Evolutionary conservation across 495 filamentous ascomycete species (phyloP).

Genomic region (Penicillium parvum): DNA sequence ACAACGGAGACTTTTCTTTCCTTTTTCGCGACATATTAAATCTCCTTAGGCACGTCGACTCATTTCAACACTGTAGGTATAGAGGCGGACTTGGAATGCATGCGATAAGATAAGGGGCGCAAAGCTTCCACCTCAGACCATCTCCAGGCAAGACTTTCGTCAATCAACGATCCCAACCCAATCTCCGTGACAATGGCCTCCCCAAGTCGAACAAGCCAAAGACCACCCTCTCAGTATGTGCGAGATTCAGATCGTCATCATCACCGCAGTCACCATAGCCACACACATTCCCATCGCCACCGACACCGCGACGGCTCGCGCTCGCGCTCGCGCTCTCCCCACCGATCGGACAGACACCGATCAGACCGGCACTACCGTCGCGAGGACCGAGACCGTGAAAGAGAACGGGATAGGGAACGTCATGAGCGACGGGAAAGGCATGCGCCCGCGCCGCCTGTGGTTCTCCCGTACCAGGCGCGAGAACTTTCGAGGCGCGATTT

Average conservation of each 20-base stretch:
- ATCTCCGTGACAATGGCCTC: constrained; percentile 20
- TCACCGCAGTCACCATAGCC: constrained; percentile 22
- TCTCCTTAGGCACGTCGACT: background rate
- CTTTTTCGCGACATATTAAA: constrained; percentile 1
- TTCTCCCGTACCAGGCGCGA: constrained; percentile 63
- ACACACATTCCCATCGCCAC: constrained; percentile 17
- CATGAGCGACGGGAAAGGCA: constrained; percentile 9
- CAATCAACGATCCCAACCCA: background rate
- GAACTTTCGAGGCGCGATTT: constrained; percentile 64
- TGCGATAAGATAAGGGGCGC: constrained; percentile 7
- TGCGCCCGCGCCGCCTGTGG: constrained; percentile 17
- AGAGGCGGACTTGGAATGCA: too few species aligned
- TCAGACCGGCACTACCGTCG: constrained; percentile 20
- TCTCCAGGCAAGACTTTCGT: background rate
- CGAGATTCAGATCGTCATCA: constrained; percentile 14
- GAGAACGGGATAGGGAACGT: constrained; percentile 7
- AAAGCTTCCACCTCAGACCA: background rate
- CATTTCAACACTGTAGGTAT: background rate
- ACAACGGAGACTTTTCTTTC: constrained; percentile 14
- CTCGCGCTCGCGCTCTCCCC: constrained; percentile 27
- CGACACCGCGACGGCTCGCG: constrained; percentile 21
- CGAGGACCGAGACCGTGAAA: constrained; percentile 5
- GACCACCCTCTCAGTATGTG: constrained; percentile 5
- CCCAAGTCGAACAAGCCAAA: constrained; percentile 12
- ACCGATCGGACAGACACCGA: constrained; percentile 22